A percentile compares a stretch with the other conserved stretches of the same genome.
Evolutionary conservation across 345 rosid genomes (phyloP).

Genomic region (Mercurialis annua): DNA sequence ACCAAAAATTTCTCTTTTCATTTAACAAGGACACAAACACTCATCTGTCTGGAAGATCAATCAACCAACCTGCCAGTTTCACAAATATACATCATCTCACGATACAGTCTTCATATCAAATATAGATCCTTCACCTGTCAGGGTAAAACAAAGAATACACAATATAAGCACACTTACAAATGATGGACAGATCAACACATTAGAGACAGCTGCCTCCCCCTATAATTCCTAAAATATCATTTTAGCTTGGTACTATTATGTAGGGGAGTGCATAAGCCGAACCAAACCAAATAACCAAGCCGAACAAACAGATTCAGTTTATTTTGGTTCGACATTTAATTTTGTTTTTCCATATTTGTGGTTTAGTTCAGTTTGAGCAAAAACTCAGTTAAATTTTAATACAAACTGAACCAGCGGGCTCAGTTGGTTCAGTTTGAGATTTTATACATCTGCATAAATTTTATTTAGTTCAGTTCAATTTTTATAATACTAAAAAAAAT

Average conservation of each 20-base stretch:
- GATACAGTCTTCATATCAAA: constrained; percentile 15
- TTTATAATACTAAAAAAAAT: no score
- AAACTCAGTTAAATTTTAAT: no score
- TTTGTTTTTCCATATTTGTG: no score
- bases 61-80: constrained; percentile 27
- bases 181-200: not conserved
- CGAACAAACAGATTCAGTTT: no score
- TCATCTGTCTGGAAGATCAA: constrained; percentile 21
- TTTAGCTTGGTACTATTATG: not conserved
- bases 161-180: not conserved
- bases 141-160: not conserved
- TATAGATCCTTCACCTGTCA: constrained; percentile 25
- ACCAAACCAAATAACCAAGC: no score
- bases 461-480: no score
- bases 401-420: no score
- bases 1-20: constrained; percentile 22
- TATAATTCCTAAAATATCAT: not conserved
- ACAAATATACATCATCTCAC: constrained; percentile 7
- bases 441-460: no score
- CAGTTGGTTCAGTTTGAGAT: no score
- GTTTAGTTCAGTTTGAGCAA: no score
- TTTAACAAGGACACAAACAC: constrained; percentile 21
- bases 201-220: not conserved
- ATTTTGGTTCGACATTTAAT: no score
- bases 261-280: no score